Conservation (phyloP, 2,329 filamentous ascomycete genomes). For the Colletotrichum zoysiae region DNA sequence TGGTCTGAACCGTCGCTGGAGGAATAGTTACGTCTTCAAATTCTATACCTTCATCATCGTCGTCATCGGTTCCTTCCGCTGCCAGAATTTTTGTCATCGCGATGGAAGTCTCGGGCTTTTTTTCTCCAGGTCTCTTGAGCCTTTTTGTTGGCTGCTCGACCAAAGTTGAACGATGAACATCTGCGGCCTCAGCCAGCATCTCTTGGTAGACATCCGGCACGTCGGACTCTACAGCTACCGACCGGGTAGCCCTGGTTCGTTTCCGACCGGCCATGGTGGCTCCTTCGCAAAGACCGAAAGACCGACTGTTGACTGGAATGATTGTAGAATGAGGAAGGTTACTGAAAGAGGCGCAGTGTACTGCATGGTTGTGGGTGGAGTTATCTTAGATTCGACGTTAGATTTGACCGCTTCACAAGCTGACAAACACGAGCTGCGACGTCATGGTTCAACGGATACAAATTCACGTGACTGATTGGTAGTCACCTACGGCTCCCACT, state of each 20-base stretch:
- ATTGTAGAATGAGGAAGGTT: neutral
- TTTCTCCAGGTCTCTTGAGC: constrained; percentile 49
- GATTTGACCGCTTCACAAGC: neutral
- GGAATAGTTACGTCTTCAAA: constrained; percentile 66
- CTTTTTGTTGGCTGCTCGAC: constrained; percentile 59
- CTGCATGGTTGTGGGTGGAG: neutral
- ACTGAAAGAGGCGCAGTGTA: neutral
- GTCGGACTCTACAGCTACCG: constrained; percentile 39
- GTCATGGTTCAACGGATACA: constrained; percentile 11
- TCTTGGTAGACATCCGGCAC: constrained; percentile 60
- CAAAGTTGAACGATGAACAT: constrained; percentile 44
- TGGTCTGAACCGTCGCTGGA: constrained; percentile 63
- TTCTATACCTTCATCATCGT: constrained; percentile 56
- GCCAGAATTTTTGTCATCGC: constrained; percentile 4
- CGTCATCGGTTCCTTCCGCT: constrained; percentile 45
- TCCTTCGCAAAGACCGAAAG: neutral
- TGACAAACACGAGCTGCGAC: constrained; percentile 14
- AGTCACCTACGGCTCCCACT: neutral
- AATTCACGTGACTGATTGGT: constrained; percentile 1
- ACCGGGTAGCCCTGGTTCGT: constrained; percentile 45
- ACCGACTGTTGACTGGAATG: neutral
- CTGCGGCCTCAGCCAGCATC: constrained; percentile 64
- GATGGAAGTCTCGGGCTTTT: constrained; percentile 37
- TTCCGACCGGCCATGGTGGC: constrained; percentile 46
- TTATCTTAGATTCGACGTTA: neutral